Evolutionary conservation across 2,329 filamentous ascomycete genomes (phyloP), one percentile per base, ranked within the genome.

Genomic region (Dactylellina drechsleri): DNA sequence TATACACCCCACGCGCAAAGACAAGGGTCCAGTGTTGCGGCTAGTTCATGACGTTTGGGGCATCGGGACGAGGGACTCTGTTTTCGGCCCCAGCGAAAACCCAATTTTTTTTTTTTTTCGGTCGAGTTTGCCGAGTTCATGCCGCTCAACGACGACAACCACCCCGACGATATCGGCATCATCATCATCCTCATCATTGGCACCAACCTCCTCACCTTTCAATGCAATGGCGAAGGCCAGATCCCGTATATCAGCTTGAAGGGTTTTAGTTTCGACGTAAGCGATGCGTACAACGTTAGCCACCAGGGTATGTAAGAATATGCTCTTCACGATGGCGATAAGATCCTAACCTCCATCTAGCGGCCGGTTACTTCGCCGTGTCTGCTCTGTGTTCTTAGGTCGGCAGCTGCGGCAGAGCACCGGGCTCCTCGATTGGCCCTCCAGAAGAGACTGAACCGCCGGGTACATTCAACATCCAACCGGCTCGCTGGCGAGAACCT

Each of bases 381-480:
- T 41, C 60, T 76, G 28, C 61, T 71, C n/a, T 76, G 72, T 60
- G 28, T 49, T 36, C 66, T 76, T 28, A 59, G 72, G 56, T 66
- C 72, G 36, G 62, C 72, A 20, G 61, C 65, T 13, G 45, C 65
- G n/a, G 31, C 49, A 23, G 61, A 76, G 53, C 64, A 59, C 12
- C 59, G 47, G 26, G 31, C 50, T 28, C 43, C 62, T 40, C 72
- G 64, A 65, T 47, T 47, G 23, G 26, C 65, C 23, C 18, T 47
- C 12, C 65, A 47, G 31, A 53, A 61, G 41, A 65, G 72, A 18
- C 56, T 76, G 40, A 57, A 41, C 41, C 72, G 72, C 4, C 66
- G 61, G 23, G 72, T 76, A 20, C 72, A 76, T 41, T 66, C 72
- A 8, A 70, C 41, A 57, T 60, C 72, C 54, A 71, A 66, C 53